Conservation (phyloP, 2,329 filamentous ascomycete species). For the Hypoxylon sp. region DNA sequence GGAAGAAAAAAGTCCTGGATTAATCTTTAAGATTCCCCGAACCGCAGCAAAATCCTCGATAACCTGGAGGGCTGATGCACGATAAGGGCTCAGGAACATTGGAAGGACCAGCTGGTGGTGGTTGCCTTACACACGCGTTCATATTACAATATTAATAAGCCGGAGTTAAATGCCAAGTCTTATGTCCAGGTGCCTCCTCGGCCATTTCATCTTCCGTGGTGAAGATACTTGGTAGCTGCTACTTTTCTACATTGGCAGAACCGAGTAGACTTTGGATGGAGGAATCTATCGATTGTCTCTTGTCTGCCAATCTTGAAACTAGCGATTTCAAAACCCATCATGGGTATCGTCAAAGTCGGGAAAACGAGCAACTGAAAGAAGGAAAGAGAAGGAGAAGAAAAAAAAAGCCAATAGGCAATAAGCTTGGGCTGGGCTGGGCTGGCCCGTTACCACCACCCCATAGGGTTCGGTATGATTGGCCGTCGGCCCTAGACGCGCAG, state of each 20-base stretch:
- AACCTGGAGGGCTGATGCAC: conserved; percentile 32
- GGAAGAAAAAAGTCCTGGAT: conserved; percentile 25
- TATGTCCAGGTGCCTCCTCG: conserved; percentile 1
- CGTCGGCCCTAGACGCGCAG: conserved; percentile 41
- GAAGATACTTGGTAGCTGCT: too few species aligned
- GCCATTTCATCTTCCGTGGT: too few species aligned
- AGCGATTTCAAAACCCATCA: neutral
- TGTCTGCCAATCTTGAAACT: neutral
- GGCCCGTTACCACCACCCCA: conserved; percentile 20
- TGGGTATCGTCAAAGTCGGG: neutral
- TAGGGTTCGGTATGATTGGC: conserved; percentile 26
- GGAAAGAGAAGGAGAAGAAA: too few species aligned
- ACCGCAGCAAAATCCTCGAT: conserved; percentile 22
- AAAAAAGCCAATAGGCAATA: too few species aligned
- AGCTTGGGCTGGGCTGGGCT: conserved; percentile 16
- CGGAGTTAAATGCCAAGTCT: conserved; percentile 24
- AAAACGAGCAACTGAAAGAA: conserved; percentile 4
- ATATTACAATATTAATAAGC: conserved; percentile 29
- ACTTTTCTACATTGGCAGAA: conserved; percentile 10
- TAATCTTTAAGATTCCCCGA: conserved; percentile 32
- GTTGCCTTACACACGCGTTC: conserved; percentile 29
- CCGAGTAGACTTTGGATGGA: neutral
- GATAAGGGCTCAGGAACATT: conserved; percentile 24
- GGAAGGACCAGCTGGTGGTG: conserved; percentile 19
- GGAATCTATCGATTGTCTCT: conserved; percentile 1